Evolutionary conservation across 805 yeast species (phyloP), one percentile per base, ranked within the genome.

Genomic region (Wickerhamiella domercqiae): DNA sequence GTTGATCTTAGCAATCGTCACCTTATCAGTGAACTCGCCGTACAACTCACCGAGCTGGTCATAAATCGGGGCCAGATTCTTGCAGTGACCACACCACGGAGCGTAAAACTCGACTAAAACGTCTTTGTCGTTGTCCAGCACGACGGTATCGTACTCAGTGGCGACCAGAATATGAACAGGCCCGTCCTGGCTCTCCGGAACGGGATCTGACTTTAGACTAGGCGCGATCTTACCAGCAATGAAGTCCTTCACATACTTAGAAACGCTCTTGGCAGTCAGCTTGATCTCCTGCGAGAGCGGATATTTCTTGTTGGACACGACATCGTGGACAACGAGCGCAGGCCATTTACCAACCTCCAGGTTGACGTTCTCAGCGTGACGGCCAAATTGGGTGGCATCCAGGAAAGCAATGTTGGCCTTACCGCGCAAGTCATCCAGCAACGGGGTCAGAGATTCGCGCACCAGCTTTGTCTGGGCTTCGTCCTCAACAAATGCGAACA

Each of bases 1-100:
- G 62, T 90, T 95, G 39, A 90, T 62, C 60, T 86, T 74, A 48
- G 94, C 95, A 53, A 90, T 64, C 30, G 74, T 56, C 41, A 87
- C 79, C 55, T 74, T 67, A 38, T 62, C 62, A 38, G 61, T 56
- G 13, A 13, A 28, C 35, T 66, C 64, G 34, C 58, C 64, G 60
- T 68, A 80, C 38, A 78, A 51, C 36, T 64, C 75, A 37, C 87
- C 96, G 47, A 90, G 71, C 56, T 86, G 90, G 57, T 81, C 93
- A 67, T 75, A 87, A 41, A 66, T 68, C 54, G 95, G 94, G 37
- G 87, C 87, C 57, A 84, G 68, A 61, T 71, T 80, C 68, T 82
- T 83, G 68, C 95, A 83, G 68, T 84, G 94, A 34, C 94, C 93
- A 67, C 94, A 84, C 95, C 95, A 86, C 63, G 93, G 73, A 28